Percentiles rank a stretch among this genome's conserved stretches.
Evolutionary conservation across 768 basidiomycete species (phyloP).

Genomic region (Terana coerulea): DNA sequence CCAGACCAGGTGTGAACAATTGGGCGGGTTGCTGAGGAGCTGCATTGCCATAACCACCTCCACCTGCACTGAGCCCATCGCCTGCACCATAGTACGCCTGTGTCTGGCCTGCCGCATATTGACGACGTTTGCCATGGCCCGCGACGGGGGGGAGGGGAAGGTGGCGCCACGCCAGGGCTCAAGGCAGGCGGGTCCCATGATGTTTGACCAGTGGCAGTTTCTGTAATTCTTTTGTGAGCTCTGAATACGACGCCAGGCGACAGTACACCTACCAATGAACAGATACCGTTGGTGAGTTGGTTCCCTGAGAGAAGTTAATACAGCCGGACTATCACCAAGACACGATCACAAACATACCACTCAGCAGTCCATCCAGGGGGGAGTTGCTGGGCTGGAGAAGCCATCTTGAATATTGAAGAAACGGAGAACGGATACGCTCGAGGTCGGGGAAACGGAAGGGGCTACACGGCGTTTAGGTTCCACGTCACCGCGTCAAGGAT

Average conservation of each 20-base stretch:
- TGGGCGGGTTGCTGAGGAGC: conserved; percentile 47
- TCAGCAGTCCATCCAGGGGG: conserved; percentile 93
- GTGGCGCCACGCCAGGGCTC: conserved; percentile 32
- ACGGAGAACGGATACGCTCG: no score
- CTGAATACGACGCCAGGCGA: no score
- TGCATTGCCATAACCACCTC: conserved; percentile 22
- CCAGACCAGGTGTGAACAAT: conserved; percentile 85
- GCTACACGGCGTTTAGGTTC: conserved; percentile 13
- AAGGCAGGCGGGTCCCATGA: conserved; percentile 84
- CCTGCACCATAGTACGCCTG: conserved; percentile 74
- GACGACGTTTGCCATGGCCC: conserved; percentile 66
- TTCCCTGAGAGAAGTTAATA: conserved; percentile 54
- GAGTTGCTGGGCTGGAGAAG: conserved; percentile 57
- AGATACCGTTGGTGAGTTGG: conserved; percentile 73
- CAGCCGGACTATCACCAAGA: no score
- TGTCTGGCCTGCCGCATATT: conserved; percentile 93
- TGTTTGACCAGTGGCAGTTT: conserved; percentile 74
- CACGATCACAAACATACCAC: conserved; percentile 52
- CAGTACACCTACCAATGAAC: conserved; percentile 70
- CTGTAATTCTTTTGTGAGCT: conserved; percentile 39
- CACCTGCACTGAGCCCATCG: conserved; percentile 27
- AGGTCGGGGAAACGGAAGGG: neutral
- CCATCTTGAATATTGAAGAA: conserved; percentile 28
- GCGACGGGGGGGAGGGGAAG: conserved; percentile 42
- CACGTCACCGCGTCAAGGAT: conserved; percentile 14